Conservation (phyloP, 1,284 basidiomycete genomes). For the Ceratobasidium sp. region DNA sequence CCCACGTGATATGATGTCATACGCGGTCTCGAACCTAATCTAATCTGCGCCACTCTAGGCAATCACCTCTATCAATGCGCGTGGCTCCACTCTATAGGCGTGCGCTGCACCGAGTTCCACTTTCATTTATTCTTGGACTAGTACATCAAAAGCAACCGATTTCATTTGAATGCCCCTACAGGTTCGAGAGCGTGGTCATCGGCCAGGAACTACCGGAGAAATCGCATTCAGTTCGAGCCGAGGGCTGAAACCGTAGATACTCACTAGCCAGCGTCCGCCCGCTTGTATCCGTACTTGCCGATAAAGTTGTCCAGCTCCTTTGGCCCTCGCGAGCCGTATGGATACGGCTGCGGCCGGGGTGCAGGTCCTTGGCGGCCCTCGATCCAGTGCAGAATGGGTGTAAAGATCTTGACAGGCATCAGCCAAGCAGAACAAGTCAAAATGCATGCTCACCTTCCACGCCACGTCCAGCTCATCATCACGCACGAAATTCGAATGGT, state of each 20-base stretch:
- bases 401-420: conserved; percentile 78
- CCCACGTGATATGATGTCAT: conserved; percentile 43
- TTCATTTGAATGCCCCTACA: conserved; percentile 48
- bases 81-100: conserved; percentile 1
- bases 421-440: not conserved
- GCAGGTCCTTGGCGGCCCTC: conserved; percentile 72
- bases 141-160: conserved; percentile 29
- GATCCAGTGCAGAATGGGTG: conserved; percentile 94
- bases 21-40: not conserved
- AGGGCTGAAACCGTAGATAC: conserved; percentile 57
- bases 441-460: conserved; percentile 78
- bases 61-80: not conserved
- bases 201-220: conserved; percentile 55
- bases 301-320: conserved; percentile 84
- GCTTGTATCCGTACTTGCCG: conserved; percentile 80
- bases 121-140: conserved; percentile 26
- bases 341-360: conserved; percentile 82
- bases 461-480: conserved; percentile 95
- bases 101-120: not conserved
- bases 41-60: not conserved
- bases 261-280: conserved; percentile 77
- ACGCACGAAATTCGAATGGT: conserved; percentile 93
- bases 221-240: conserved; percentile 5
- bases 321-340: conserved; percentile 95
- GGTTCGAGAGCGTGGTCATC: conserved; percentile 54